Conservation (phyloP, 2,329 filamentous ascomycete species). For the Ciborinia camelliae region DNA sequence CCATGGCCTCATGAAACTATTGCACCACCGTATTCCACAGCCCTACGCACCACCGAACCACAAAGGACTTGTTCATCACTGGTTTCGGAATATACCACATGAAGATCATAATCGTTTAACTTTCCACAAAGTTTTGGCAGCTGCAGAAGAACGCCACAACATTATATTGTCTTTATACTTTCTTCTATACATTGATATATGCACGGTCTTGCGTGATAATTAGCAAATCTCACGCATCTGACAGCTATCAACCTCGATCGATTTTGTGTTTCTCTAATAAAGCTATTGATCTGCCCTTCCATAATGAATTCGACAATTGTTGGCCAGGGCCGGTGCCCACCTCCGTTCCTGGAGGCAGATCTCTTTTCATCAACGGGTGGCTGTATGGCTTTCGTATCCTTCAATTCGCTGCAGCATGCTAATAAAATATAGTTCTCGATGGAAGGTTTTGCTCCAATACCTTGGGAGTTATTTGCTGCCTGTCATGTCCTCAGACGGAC, state of each 20-base stretch:
- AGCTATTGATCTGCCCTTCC: not conserved
- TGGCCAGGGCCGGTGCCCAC: slow-evolving; percentile 48
- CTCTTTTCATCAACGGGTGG: slow-evolving; percentile 59
- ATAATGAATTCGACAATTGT: slow-evolving; percentile 22
- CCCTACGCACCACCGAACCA: slow-evolving; percentile 22
- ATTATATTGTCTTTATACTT: not conserved
- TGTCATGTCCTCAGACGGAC: slow-evolving; percentile 84
- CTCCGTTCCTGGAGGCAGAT: slow-evolving; percentile 65
- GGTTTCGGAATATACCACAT: slow-evolving; percentile 4
- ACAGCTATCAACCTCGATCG: slow-evolving; percentile 8
- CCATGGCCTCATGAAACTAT: slow-evolving; percentile 28
- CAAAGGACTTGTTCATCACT: slow-evolving; percentile 2
- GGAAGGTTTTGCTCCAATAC: slow-evolving; percentile 58
- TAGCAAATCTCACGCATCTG: slow-evolving; percentile 1
- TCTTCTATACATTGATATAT: slow-evolving; percentile 3
- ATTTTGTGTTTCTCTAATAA: not conserved
- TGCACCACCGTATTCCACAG: slow-evolving; percentile 16
- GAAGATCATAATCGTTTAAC: slow-evolving; percentile 2
- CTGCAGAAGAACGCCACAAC: not conserved
- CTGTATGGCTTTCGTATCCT: slow-evolving; percentile 51
- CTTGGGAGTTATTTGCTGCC: slow-evolving; percentile 64
- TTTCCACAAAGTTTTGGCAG: slow-evolving; percentile 1
- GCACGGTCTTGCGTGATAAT: not conserved
- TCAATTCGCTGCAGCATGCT: not conserved
- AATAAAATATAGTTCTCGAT: slow-evolving; percentile 42